A percentile compares a stretch with the other conserved stretches of the same genome.
phyloP scores from a whole-genome alignment of 2,329 filamentous ascomycete species.

The Diplocarpon mali region DNA sequence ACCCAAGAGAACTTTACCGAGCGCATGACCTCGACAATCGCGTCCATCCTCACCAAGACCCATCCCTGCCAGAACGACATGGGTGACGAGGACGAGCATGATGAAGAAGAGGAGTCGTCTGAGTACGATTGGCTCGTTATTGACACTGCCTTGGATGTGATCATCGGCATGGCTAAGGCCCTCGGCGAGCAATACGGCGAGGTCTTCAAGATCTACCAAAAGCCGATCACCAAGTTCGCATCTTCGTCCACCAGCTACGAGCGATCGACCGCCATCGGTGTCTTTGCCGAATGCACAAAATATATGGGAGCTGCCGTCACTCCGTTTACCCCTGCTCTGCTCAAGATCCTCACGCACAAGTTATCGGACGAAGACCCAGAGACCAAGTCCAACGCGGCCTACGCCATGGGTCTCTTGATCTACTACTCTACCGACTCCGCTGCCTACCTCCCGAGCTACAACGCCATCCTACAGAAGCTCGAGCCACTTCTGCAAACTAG shows the following conservation, averaged over 20 bases:
- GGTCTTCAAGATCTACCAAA: conserved; percentile 93
- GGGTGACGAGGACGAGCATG: conserved; percentile 67
- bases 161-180: conserved; percentile 72
- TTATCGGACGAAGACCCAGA: conserved; percentile 82
- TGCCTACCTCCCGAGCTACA: conserved; percentile 65
- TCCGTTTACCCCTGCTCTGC: conserved; percentile 63
- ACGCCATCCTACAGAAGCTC: conserved; percentile 70
- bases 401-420: conserved; percentile 76
- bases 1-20: conserved; percentile 62
- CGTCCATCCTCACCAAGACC: conserved; percentile 73
- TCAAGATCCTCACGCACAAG: conserved; percentile 75
- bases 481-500: conserved; percentile 72
- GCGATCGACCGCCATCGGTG: conserved; percentile 80
- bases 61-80: conserved; percentile 91
- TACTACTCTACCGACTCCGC: conserved; percentile 63
- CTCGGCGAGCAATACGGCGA: conserved; percentile 73
- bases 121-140: conserved; percentile 98
- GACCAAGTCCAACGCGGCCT: conserved; percentile 91
- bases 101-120: conserved; percentile 59
- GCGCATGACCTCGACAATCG: conserved; percentile 64
- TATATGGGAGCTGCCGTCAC: conserved; percentile 76
- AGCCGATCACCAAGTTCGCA: conserved; percentile 78
- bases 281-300: conserved; percentile 81
- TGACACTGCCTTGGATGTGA: conserved; percentile 84
- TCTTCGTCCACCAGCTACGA: conserved; percentile 79